phyloP scores from a whole-genome alignment of 345 rosid species.

The Syzygium aromaticum region DNA sequence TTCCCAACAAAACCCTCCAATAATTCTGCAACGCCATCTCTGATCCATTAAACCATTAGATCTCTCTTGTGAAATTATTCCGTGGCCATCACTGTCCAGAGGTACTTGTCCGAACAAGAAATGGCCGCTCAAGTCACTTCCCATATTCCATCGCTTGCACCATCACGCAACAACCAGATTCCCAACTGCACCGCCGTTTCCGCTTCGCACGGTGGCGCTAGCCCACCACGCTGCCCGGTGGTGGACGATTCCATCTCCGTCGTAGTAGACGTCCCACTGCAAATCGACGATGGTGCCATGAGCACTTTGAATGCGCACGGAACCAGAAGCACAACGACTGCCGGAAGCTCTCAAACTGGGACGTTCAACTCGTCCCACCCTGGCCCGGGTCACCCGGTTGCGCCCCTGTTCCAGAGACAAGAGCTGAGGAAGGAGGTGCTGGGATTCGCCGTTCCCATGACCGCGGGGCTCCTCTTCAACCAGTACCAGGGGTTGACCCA shows the following conservation, averaged over 20 bases:
- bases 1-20: neutral
- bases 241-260: neutral
- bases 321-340: neutral
- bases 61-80: no score
- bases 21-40: no score
- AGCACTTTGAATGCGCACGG: neutral
- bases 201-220: neutral
- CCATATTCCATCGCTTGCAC: neutral
- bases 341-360: neutral
- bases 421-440: neutral
- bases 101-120: neutral
- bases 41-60: neutral
- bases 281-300: neutral
- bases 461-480: neutral
- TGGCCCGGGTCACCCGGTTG: fast-evolving
- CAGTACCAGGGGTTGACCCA: no score
- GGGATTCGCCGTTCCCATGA: neutral
- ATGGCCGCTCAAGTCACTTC: neutral
- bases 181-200: neutral
- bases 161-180: neutral
- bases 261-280: neutral
- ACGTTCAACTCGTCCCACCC: neutral
- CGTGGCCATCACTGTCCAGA: neutral
- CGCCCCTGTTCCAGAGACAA: fast-evolving
- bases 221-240: neutral